Evolutionary conservation across 192 early-diverging fungal genomes (phyloP).

Genomic region (Coemansia sp.): DNA sequence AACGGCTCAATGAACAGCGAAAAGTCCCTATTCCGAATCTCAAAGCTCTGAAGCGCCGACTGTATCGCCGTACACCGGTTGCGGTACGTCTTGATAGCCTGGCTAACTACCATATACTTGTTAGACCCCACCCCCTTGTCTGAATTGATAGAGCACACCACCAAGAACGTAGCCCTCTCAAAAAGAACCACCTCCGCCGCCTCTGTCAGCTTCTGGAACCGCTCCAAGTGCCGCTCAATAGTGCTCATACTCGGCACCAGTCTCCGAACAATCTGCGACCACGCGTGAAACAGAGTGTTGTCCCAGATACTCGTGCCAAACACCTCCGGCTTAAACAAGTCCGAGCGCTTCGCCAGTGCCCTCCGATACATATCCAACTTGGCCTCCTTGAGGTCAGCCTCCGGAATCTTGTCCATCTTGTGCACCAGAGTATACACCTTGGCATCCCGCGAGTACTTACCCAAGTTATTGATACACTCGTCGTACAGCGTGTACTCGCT

Average conservation of each 20-base stretch:
- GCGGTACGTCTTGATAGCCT: conserved; percentile 48
- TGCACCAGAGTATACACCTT: conserved; percentile 95
- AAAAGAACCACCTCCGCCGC: conserved; percentile 95
- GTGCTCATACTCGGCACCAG: conserved; percentile 89
- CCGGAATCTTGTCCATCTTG: conserved; percentile 94
- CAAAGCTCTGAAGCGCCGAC: conserved; percentile 83
- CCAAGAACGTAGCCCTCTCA: conserved; percentile 92
- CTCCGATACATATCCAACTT: conserved; percentile 29
- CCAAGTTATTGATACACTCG: conserved; percentile 55
- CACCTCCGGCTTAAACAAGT: conserved; percentile 19
- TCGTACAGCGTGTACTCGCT: conserved; percentile 92
- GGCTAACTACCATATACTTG: conserved; percentile 39
- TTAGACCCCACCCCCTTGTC: not conserved
- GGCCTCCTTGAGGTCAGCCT: conserved; percentile 61
- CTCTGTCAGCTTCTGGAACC: conserved; percentile 81
- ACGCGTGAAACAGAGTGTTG: conserved; percentile 63
- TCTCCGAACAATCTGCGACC: conserved; percentile 95
- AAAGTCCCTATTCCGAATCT: conserved; percentile 69
- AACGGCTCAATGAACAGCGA: conserved; percentile 53
- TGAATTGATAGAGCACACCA: conserved; percentile 62
- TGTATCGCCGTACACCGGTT: conserved; percentile 51
- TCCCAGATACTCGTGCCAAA: conserved; percentile 46
- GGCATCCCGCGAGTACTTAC: conserved; percentile 79
- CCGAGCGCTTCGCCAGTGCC: conserved; percentile 31
- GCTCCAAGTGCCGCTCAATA: conserved; percentile 75